phyloP scores from a whole-genome alignment of 768 basidiomycete genomes.

The Kwoniella dejecticola region DNA sequence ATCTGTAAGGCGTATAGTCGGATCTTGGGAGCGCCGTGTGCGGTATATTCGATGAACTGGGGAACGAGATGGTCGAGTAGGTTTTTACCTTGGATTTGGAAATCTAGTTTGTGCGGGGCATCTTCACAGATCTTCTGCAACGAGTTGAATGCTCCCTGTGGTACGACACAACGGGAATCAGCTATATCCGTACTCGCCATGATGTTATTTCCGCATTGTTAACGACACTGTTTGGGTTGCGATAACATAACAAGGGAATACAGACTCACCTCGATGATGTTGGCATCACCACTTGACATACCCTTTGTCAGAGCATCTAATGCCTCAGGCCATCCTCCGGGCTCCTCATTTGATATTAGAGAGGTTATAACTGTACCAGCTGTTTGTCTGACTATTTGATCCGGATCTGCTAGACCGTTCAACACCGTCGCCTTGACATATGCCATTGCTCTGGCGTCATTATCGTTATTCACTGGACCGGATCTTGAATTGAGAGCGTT shows the following conservation, averaged over 20 bases:
- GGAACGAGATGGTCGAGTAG: conserved; percentile 96
- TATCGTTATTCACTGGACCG: conserved; percentile 65
- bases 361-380: conserved; percentile 90
- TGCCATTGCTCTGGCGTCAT: conserved; percentile 62
- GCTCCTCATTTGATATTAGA: conserved; percentile 82
- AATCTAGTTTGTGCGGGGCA: conserved; percentile 90
- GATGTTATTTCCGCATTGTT: too few relatives aligned
- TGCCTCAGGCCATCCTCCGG: conserved; percentile 93
- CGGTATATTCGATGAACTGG: conserved; percentile 84
- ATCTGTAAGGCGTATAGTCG: conserved; percentile 91
- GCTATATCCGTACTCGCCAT: too few relatives aligned
- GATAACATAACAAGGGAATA: too few relatives aligned
- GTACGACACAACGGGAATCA: neutral
- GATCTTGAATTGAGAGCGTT: conserved; percentile 75
- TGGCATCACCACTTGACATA: conserved; percentile 72
- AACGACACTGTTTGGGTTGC: too few relatives aligned
- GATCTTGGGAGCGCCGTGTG: conserved; percentile 84
- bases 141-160: conserved; percentile 85
- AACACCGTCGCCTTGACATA: conserved; percentile 58
- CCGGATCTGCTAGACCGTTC: conserved; percentile 66
- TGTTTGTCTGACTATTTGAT: conserved; percentile 87
- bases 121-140: conserved; percentile 96
- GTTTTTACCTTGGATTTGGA: conserved; percentile 87
- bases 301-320: conserved; percentile 78
- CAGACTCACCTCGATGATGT: conserved; percentile 78